phyloP scores from a whole-genome alignment of 768 basidiomycete genomes.

The Hemileccinum impolitum region DNA sequence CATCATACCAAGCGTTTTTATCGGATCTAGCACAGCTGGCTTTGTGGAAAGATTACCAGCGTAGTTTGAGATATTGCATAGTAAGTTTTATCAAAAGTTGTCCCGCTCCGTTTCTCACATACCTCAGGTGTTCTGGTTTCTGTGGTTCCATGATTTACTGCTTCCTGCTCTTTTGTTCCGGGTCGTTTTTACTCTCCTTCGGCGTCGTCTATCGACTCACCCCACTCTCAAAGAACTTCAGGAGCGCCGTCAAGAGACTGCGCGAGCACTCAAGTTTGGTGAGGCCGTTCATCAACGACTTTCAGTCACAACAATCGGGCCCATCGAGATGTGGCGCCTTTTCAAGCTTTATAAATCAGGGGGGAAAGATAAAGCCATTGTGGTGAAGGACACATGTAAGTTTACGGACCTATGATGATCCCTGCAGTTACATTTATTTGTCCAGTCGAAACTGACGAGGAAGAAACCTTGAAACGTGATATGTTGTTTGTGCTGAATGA shows the following conservation, averaged over 20 bases:
- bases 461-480: slow-evolving; percentile 42
- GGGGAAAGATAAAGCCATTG: slow-evolving; percentile 32
- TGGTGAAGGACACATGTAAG: slow-evolving; percentile 9
- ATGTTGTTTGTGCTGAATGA: slow-evolving; percentile 41
- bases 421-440: not conserved
- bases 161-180: slow-evolving; percentile 48
- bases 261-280: slow-evolving; percentile 50
- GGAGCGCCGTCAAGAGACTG: slow-evolving; percentile 46
- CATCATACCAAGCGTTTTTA: slow-evolving; percentile 47
- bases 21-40: slow-evolving; percentile 41
- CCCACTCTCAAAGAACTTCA: slow-evolving; percentile 54
- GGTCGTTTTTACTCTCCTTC: slow-evolving; percentile 46
- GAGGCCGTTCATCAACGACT: slow-evolving; percentile 46
- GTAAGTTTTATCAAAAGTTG: slow-evolving; percentile 37
- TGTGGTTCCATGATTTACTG: slow-evolving; percentile 61
- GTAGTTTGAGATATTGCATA: slow-evolving; percentile 47
- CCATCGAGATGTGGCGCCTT: slow-evolving; percentile 53
- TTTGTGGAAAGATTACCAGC: slow-evolving; percentile 50
- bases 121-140: slow-evolving; percentile 50
- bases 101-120: slow-evolving; percentile 1
- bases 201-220: slow-evolving; percentile 49
- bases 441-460: slow-evolving; percentile 17
- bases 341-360: slow-evolving; percentile 42
- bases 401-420: not conserved
- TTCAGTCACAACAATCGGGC: slow-evolving; percentile 43